Percentiles rank a stretch among this genome's conserved stretches.
These are phyloP conservation scores for Leccinum cinnamomeum DNA, from an alignment of 1,284 basidiomycete species.

Conservation along the genomic window DNA sequence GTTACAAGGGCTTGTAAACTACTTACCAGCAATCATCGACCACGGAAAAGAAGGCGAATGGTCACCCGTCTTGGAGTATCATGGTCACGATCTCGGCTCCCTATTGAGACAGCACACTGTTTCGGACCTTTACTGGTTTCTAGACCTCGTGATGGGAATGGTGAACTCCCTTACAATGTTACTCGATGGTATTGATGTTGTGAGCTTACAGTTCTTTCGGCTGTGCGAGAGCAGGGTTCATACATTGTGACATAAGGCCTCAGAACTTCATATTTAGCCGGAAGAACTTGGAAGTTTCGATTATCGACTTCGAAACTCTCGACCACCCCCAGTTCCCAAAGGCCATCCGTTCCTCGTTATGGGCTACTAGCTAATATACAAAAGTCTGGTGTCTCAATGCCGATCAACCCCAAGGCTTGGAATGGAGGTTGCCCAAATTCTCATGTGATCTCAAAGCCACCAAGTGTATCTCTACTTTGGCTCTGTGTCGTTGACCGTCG, in stretches of 20 bases:
- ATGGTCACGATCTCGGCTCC: neutral
- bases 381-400: too few relatives aligned
- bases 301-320: neutral
- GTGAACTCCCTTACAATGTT: neutral
- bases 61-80: neutral
- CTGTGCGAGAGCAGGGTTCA: neutral
- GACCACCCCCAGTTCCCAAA: neutral
- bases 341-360: neutral
- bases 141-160: neutral
- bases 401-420: too few relatives aligned
- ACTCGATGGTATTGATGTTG: neutral
- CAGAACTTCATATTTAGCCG: neutral
- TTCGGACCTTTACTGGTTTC: neutral
- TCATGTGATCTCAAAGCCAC: too few relatives aligned
- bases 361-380: neutral
- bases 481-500: constrained; percentile 73
- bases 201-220: neutral
- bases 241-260: neutral
- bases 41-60: neutral
- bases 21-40: neutral
- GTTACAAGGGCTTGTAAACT: neutral
- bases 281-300: neutral
- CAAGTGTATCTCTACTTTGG: constrained; percentile 33
- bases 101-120: neutral
- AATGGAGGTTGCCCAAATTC: too few relatives aligned